Percentiles rank a stretch among this genome's conserved stretches.
Evolutionary conservation across 768 basidiomycete genomes (phyloP).

Genomic region (Rhodotorula babjevae): DNA sequence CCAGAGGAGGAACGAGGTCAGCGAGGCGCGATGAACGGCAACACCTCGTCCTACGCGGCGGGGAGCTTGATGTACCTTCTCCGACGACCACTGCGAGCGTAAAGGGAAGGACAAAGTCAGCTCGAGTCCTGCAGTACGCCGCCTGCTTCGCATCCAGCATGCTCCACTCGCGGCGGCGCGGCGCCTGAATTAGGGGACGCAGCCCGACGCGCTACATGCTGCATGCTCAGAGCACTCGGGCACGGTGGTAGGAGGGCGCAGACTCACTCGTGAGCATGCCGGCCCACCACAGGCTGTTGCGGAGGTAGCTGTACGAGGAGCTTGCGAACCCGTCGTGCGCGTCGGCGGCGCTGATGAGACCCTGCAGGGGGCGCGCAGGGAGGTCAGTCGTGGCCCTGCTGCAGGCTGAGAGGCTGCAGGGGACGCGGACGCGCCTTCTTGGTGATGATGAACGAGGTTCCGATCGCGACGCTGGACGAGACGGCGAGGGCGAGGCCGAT

Average conservation of each 20-base stretch:
- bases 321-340: slow-evolving; percentile 55
- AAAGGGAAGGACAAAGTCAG: neutral
- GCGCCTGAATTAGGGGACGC: too few relatives aligned
- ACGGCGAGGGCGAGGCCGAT: slow-evolving; percentile 87
- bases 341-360: slow-evolving; percentile 76
- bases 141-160: too few relatives aligned
- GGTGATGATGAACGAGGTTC: slow-evolving; percentile 95
- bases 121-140: neutral
- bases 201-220: too few relatives aligned
- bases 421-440: slow-evolving; percentile 68
- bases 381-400: too few relatives aligned
- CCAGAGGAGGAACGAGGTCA: neutral
- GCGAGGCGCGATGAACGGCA: neutral
- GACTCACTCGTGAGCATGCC: slow-evolving; percentile 82
- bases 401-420: too few relatives aligned
- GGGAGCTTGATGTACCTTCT: slow-evolving; percentile 59
- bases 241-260: too few relatives aligned
- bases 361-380: slow-evolving; percentile 52
- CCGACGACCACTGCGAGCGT: slow-evolving; percentile 71
- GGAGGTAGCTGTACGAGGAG: slow-evolving; percentile 78
- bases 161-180: too few relatives aligned
- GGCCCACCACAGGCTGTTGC: slow-evolving; percentile 94
- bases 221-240: too few relatives aligned
- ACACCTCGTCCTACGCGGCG: too few relatives aligned
- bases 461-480: slow-evolving; percentile 77